A percentile compares a stretch with the other conserved stretches of the same genome.
phyloP scores from a whole-genome alignment of 345 rosid species.

The Boechera stricta region DNA sequence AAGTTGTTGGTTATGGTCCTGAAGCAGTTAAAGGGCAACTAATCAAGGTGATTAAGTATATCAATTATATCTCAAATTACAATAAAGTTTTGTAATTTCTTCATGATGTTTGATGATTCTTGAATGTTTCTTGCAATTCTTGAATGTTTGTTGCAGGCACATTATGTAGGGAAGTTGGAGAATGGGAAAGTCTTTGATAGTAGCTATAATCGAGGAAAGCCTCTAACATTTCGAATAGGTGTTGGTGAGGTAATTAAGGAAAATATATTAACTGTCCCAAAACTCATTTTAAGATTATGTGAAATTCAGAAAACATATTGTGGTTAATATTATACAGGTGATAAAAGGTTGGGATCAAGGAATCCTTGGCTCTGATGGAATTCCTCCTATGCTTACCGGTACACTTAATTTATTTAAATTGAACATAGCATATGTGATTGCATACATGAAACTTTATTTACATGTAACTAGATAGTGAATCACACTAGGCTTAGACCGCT shows the following conservation, averaged over 20 bases:
- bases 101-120: not conserved
- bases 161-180: conserved; percentile 86
- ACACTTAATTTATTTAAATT: conserved; percentile 11
- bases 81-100: not conserved
- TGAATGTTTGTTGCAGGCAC: conserved; percentile 56
- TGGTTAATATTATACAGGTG: conserved; percentile 51
- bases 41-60: conserved; percentile 62
- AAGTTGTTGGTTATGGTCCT: conserved; percentile 76
- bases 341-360: conserved; percentile 96
- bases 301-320: not conserved
- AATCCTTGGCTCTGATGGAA: conserved; percentile 79
- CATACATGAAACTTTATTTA: not conserved
- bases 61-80: not conserved
- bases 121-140: conserved; percentile 28
- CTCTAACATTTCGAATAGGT: conserved; percentile 76
- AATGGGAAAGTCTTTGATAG: conserved; percentile 88
- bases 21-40: conserved; percentile 81
- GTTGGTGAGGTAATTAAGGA: conserved; percentile 79
- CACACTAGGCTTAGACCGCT: not conserved
- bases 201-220: conserved; percentile 90
- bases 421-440: not conserved
- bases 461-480: not conserved
- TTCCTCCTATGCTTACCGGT: conserved; percentile 95
- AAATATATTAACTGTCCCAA: not conserved
- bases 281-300: not conserved